Evolutionary conservation across 768 basidiomycete species (phyloP), one percentile per base, ranked within the genome.

Genomic region (Amyloporia xantha): DNA sequence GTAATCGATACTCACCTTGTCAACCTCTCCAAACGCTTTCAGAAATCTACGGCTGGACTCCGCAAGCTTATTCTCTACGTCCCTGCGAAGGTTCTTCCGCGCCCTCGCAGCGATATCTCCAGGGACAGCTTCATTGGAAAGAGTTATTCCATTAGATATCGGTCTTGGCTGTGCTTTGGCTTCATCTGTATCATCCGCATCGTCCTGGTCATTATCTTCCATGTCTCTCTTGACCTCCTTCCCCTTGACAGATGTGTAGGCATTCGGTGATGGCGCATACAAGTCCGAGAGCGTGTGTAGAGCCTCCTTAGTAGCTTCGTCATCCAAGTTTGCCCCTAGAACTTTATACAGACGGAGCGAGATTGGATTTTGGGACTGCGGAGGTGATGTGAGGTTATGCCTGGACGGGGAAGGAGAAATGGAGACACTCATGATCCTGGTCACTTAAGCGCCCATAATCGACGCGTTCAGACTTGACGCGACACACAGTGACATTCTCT

Each of bases 301-400:
- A 2, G 91, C 92, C 57, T 95, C 87, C 23, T 74, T 73, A 1
- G 89, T 91, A 5, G 82, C 78, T 30, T 79, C 72, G 57, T 91
- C 89, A 23, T 87, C 81, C 50, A 85, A 91, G 42, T 77, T 85
- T 1, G 85, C 85, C 28, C 86, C 82, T 17, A 95, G 72, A 52
- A 94, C 84, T 67, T 96, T 96, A 67, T 91, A 93, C n/a, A 95
- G 70, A 10, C 93, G 76, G 0, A 86, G 68, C n/a, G 91, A 81
- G 35, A 94, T 76, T 2, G 93, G 91, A 58, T 87, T 88, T 51
- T 80, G 75, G 61, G 58, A 51, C 19, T 57, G 50, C 15, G 59
- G 52, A 1, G 60, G 52, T 5, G 64, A 48, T 12, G 58, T 51
- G 20, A 54, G 42, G 20, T 44, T 46, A 28, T 44, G 56, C 39